These are phyloP conservation scores for Tolypocladium paradoxum DNA, from an alignment of 2,329 filamentous ascomycete species.

Conservation along the genomic window DNA sequence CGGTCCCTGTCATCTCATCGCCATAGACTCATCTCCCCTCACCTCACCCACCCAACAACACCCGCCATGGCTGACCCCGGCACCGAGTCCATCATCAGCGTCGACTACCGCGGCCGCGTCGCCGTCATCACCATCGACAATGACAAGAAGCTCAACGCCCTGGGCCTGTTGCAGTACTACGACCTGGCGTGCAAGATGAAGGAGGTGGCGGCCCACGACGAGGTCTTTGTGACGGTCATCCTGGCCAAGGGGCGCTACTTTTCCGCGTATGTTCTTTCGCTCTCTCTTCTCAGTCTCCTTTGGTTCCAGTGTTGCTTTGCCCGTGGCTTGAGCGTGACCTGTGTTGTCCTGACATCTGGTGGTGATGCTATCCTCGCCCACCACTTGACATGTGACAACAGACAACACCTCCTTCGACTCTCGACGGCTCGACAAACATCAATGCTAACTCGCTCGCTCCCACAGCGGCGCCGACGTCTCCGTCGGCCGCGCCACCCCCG, in stretches of 20 bases:
- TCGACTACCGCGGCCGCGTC: constrained; percentile 30
- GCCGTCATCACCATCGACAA: constrained; percentile 80
- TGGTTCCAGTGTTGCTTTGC: too few relatives aligned
- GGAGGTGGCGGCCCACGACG: constrained; percentile 66
- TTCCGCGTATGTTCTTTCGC: constrained; percentile 57
- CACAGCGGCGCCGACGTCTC: constrained; percentile 69
- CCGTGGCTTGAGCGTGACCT: too few relatives aligned
- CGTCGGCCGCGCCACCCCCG: constrained; percentile 33
- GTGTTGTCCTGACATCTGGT: too few relatives aligned
- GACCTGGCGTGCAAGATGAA: constrained; percentile 61
- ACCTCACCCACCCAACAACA: not conserved
- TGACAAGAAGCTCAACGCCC: constrained; percentile 76
- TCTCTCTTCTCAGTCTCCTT: not conserved
- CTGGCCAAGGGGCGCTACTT: constrained; percentile 77
- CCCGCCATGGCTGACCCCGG: not conserved
- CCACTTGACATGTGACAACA: not conserved
- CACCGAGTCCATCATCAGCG: constrained; percentile 17
- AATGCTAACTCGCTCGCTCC: not conserved
- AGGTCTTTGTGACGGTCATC: constrained; percentile 75
- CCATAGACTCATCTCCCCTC: not conserved
- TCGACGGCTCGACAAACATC: not conserved
- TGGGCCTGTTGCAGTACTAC: constrained; percentile 65
- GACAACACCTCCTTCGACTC: too few relatives aligned
- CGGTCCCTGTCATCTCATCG: not conserved
- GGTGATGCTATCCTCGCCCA: not conserved